Conservation (phyloP, 768 basidiomycete genomes). For the Holtermanniella nyarrowii region DNA sequence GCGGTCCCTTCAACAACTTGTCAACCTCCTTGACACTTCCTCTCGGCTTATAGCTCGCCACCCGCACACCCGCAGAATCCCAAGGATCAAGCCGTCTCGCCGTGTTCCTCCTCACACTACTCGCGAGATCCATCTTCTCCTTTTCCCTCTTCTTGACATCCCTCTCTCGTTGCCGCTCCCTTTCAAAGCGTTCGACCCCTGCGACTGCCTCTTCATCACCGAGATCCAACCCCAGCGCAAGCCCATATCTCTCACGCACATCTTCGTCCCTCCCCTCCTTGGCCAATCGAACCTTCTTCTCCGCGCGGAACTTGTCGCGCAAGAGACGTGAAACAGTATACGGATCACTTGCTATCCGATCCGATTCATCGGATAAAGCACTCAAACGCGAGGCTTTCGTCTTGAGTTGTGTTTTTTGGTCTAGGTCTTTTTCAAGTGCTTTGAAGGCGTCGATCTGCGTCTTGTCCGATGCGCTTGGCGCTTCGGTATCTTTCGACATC, state of each 20-base stretch:
- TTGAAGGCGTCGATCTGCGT: constrained; percentile 78
- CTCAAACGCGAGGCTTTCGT: constrained; percentile 73
- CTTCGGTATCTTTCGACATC: constrained; percentile 57
- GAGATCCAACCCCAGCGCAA: constrained; percentile 60
- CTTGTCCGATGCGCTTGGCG: constrained; percentile 43
- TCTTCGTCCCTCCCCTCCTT: constrained; percentile 60
- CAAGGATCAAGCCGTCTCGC: constrained; percentile 35
- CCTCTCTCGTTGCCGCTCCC: constrained; percentile 59
- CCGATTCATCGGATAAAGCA: constrained; percentile 63
- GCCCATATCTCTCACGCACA: constrained; percentile 63
- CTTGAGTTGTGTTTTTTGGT: constrained; percentile 59
- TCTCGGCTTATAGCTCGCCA: constrained; percentile 8
- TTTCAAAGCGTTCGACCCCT: constrained; percentile 52
- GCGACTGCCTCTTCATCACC: constrained; percentile 42
- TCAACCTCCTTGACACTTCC: constrained; percentile 16
- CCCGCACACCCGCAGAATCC: constrained; percentile 5
- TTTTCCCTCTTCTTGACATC: constrained; percentile 43
- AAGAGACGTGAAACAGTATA: constrained; percentile 65
- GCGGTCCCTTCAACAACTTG: neutral
- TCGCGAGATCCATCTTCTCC: constrained; percentile 9
- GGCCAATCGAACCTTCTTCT: constrained; percentile 67
- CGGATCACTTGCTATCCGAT: constrained; percentile 74
- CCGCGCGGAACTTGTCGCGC: constrained; percentile 71
- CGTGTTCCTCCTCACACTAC: constrained; percentile 21
- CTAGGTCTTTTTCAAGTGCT: constrained; percentile 78